phyloP scores from a whole-genome alignment of 2,329 filamentous ascomycete genomes.

The Exophiala dermatitidis region DNA sequence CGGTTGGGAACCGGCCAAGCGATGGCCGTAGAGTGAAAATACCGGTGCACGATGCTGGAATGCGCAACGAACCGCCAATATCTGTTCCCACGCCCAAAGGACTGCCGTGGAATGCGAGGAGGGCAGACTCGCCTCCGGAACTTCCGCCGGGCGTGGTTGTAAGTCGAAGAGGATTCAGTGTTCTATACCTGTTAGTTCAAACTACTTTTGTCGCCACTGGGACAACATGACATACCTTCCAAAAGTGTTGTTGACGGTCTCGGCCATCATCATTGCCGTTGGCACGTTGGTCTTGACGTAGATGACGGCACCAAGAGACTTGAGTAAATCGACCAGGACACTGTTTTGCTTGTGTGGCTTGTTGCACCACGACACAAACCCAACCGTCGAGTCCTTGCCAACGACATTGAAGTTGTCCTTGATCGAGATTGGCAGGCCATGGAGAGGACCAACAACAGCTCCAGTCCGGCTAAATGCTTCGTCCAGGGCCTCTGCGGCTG shows the following conservation, averaged over 20 bases:
- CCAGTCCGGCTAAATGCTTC: slow-evolving; percentile 32
- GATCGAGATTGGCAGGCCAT: slow-evolving; percentile 53
- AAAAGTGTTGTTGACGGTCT: slow-evolving; percentile 32
- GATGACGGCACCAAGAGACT: slow-evolving; percentile 40
- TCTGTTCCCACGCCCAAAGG: slow-evolving; percentile 46
- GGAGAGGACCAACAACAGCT: slow-evolving; percentile 50
- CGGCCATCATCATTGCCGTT: slow-evolving; percentile 35
- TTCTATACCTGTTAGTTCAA: slow-evolving; percentile 39
- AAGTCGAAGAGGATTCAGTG: slow-evolving; percentile 44
- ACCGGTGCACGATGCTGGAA: slow-evolving; percentile 46
- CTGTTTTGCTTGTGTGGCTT: slow-evolving; percentile 45
- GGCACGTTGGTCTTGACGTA: slow-evolving; percentile 33
- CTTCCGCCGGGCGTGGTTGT: slow-evolving; percentile 46
- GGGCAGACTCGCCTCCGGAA: slow-evolving; percentile 47
- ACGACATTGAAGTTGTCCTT: slow-evolving; percentile 33
- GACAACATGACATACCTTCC: slow-evolving; percentile 31
- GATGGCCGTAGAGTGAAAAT: slow-evolving; percentile 38
- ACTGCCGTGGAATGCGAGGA: slow-evolving; percentile 44
- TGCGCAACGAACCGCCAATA: slow-evolving; percentile 43
- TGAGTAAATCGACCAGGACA: slow-evolving; percentile 27
- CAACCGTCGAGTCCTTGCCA: slow-evolving; percentile 34
- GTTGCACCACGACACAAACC: slow-evolving; percentile 28
- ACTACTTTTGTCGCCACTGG: slow-evolving; percentile 19
- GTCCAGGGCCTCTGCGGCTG: slow-evolving; percentile 44
- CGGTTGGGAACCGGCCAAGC: slow-evolving; percentile 35